Evolutionary conservation across 169 alveolate genomes (phyloP).

Genomic region (Toxoplasma gondii): DNA sequence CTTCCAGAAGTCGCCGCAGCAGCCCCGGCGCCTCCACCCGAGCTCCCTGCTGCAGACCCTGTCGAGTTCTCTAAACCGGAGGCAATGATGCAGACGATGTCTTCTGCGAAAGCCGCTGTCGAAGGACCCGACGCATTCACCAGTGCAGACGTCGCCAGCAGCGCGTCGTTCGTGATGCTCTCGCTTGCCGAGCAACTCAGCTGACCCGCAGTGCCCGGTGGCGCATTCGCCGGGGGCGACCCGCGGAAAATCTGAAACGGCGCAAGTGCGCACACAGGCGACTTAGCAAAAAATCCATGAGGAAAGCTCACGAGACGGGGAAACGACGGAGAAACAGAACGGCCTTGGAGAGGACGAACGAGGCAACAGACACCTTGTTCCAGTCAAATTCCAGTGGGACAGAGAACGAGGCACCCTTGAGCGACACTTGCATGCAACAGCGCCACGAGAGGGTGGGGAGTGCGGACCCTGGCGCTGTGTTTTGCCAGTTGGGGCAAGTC

Average conservation of each 20-base stretch:
- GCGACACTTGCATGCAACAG: no score
- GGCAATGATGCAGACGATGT: conserved; percentile 53
- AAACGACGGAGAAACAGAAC: no score
- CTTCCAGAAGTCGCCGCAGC: conserved; percentile 49
- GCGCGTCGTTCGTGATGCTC: conserved; percentile 80
- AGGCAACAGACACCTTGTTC: no score
- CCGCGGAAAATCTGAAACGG: not conserved
- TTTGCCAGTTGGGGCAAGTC: no score
- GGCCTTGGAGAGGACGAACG: no score
- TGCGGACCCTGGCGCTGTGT: no score
- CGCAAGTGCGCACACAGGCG: not conserved
- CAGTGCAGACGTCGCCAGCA: conserved; percentile 83
- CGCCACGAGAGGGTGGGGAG: no score
- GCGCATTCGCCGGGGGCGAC: conserved; percentile 23
- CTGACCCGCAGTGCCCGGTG: not conserved
- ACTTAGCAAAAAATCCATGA: not conserved
- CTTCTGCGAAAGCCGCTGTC: conserved; percentile 57
- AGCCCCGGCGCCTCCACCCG: conserved; percentile 57
- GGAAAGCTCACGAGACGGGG: not conserved
- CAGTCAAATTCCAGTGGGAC: no score
- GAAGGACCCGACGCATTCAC: conserved; percentile 73
- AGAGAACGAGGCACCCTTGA: no score
- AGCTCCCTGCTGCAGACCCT: conserved; percentile 48
- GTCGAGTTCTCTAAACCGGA: conserved; percentile 42
- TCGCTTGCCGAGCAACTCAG: conserved; percentile 43